Evolutionary conservation across 352 stramenopile species (phyloP), one percentile per base, ranked within the genome.

Genomic region (Pseudoperonospora humuli): DNA sequence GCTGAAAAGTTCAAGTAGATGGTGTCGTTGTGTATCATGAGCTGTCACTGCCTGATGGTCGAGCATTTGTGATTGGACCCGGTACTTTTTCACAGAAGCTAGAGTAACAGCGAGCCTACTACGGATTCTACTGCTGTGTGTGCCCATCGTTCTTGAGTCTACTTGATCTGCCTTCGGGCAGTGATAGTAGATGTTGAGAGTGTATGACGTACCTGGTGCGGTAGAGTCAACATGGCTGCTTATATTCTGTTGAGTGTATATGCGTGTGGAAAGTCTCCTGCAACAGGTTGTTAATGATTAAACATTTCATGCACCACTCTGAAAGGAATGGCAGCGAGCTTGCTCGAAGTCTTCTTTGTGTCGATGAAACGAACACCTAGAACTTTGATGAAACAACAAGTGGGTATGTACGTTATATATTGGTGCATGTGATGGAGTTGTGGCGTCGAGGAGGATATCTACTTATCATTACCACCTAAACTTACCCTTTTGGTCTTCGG

Each of bases 81-180:
- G 75, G 79, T 92, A 92, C 79, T 92, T 85, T 86, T 76, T 69
- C 54, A 71, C 71, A 76, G 78, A 90, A 93, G 80, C 80, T 58
- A 93, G 24, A 93, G 55, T 45, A 41, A 85, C 46, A 77, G 78
- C 71, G 63, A 86, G 64, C 75, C 86, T 92, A 80, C 80, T 93
- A 93, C 80, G 80, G 80, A 93, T 78, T 70, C 43, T 51, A 49
- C 46, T 66, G 67, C 57, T 68, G 60, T 65, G 55, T 56, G 41
- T 32, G 29, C 18, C 7, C 17, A 20, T 54, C 5, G n/a, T 7
- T 3, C n/a, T 26, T 7, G 40, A 21, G 20, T 57, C 19, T 50
- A 26, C 26, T 44, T 27, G 44, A 64, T 50, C 49, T 48, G 20
- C 39, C 25, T 54, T 53, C 28, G 42, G 48, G 44, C 51, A 14